A percentile compares a stretch with the other conserved stretches of the same genome.
phyloP scores from a whole-genome alignment of 1,284 basidiomycete species.

The Apiotrichum sp. region DNA sequence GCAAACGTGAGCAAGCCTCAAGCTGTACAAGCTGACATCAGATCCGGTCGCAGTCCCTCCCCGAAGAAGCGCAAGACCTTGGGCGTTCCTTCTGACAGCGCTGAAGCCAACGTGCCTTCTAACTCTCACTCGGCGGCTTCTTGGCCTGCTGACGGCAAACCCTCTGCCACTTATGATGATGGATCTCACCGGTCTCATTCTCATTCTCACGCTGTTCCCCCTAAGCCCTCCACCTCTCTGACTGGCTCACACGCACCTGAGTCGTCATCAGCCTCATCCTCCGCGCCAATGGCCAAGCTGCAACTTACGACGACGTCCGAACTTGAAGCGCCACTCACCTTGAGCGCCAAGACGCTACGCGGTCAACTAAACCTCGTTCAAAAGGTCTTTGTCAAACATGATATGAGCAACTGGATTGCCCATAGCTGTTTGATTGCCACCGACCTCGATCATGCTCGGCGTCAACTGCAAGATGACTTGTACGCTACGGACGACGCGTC shows the following conservation, averaged over 20 bases:
- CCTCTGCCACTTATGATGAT: not conserved
- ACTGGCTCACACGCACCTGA: slow-evolving; percentile 22
- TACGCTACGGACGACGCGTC: slow-evolving; percentile 38
- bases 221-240: slow-evolving; percentile 20
- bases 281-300: too few relatives aligned
- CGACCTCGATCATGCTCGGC: slow-evolving; percentile 36
- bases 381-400: slow-evolving; percentile 33
- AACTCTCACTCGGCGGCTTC: not conserved
- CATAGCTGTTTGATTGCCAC: slow-evolving; percentile 42
- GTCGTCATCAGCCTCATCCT: too few relatives aligned
- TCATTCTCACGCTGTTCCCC: slow-evolving; percentile 1
- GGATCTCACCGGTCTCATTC: slow-evolving; percentile 7
- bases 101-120: slow-evolving; percentile 3
- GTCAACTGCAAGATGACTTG: slow-evolving; percentile 34
- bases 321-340: slow-evolving; percentile 11
- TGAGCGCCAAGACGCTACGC: slow-evolving; percentile 30
- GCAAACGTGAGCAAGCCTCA: not conserved
- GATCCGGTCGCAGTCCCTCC: not conserved
- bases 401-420: slow-evolving; percentile 39
- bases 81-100: slow-evolving; percentile 3
- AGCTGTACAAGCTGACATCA: not conserved
- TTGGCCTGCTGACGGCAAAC: not conserved
- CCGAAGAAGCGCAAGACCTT: slow-evolving; percentile 6
- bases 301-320: too few relatives aligned
- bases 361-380: slow-evolving; percentile 31